Conservation (phyloP, 805 yeast genomes). For the Pichia gijzeniarum region DNA sequence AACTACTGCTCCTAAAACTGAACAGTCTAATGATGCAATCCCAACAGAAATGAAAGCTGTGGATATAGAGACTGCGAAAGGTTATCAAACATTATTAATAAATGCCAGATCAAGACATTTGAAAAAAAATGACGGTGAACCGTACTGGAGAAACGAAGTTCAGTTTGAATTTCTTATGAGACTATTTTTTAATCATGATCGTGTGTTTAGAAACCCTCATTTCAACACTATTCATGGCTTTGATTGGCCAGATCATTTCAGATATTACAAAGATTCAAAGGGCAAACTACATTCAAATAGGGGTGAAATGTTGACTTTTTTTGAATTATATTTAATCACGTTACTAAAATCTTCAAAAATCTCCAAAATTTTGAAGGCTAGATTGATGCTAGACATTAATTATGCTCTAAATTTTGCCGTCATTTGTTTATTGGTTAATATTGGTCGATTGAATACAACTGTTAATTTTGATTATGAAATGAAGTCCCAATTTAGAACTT, state of each 20-base stretch:
- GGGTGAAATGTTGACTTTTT: constrained; percentile 59
- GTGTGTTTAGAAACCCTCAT: constrained; percentile 64
- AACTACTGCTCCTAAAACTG: no score
- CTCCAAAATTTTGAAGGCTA: constrained; percentile 75
- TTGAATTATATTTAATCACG: constrained; percentile 76
- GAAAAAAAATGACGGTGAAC: constrained; percentile 88
- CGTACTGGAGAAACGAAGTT: constrained; percentile 81
- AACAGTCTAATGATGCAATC: no score
- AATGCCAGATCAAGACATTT: constrained; percentile 46
- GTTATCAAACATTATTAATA: constrained; percentile 25
- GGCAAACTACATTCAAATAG: constrained; percentile 21
- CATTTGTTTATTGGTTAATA: constrained; percentile 72
- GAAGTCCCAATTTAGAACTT: constrained; percentile 89
- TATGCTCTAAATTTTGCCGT: constrained; percentile 32
- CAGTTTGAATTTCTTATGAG: constrained; percentile 70
- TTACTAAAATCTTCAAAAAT: constrained; percentile 78
- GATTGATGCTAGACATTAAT: constrained; percentile 54
- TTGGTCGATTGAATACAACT: constrained; percentile 93
- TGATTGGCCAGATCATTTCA: constrained; percentile 33
- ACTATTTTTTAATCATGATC: constrained; percentile 55
- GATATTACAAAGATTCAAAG: constrained; percentile 17
- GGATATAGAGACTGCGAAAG: constrained; percentile 17
- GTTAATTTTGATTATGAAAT: constrained; percentile 91
- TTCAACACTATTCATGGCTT: constrained; percentile 30
- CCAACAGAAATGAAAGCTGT: no score